Evolutionary conservation across 108 stramenopile species (phyloP).

Genomic region (Nitzschia sp.): DNA sequence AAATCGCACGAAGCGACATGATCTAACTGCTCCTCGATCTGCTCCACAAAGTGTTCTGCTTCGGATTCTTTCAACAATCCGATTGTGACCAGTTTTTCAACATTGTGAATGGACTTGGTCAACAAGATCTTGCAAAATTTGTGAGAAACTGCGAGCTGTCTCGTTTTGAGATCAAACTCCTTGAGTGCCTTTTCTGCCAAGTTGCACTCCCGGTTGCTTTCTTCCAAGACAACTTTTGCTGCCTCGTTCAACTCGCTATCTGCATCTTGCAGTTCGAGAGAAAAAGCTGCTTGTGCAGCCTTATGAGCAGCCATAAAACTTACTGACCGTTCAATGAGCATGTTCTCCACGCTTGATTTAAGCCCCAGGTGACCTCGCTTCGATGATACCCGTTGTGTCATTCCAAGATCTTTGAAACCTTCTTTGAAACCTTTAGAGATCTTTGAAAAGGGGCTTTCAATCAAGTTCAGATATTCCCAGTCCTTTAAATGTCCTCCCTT

Average conservation of each 20-base stretch:
- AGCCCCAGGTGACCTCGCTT: not conserved
- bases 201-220: constrained; percentile 41
- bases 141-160: constrained; percentile 51
- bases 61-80: constrained; percentile 69
- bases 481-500: constrained; percentile 48
- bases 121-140: constrained; percentile 71
- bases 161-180: constrained; percentile 32
- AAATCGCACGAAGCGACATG: constrained; percentile 19
- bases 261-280: constrained; percentile 39
- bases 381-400: too few relatives aligned
- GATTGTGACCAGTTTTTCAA: constrained; percentile 37
- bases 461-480: constrained; percentile 25
- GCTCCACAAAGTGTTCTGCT: constrained; percentile 54
- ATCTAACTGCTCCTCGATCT: constrained; percentile 35
- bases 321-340: constrained; percentile 39
- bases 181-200: constrained; percentile 42
- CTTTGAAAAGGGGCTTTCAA: constrained; percentile 10
- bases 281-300: constrained; percentile 38
- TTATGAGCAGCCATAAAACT: constrained; percentile 49
- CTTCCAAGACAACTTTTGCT: constrained; percentile 56
- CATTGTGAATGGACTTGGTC: constrained; percentile 36
- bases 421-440: not conserved
- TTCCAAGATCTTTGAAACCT: not conserved
- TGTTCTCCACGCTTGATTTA: not conserved
- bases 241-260: constrained; percentile 36